Percentiles rank a stretch among this genome's conserved stretches.
These are phyloP conservation scores for Sclerospora graminicola DNA, from an alignment of 352 stramenopile genomes.

Conservation along the genomic window DNA sequence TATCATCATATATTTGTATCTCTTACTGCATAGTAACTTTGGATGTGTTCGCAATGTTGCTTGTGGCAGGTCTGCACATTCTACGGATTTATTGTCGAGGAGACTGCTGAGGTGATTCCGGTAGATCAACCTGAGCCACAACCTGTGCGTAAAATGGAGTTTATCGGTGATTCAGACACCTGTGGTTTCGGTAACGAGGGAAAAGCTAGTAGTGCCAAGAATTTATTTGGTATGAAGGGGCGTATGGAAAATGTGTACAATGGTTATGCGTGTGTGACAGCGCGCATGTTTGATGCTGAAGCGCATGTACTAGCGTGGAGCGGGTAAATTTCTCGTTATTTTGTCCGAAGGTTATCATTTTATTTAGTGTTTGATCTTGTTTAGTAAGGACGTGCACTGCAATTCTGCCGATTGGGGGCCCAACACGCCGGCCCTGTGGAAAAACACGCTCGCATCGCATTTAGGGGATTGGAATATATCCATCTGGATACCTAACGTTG, in stretches of 20 bases:
- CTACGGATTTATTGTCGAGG: conserved; percentile 79
- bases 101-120: conserved; percentile 47
- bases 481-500: conserved; percentile 68
- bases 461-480: conserved; percentile 60
- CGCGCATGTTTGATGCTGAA: conserved; percentile 80
- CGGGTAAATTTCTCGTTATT: conserved; percentile 28
- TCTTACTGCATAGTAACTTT: no score
- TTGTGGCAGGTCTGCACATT: conserved; percentile 66
- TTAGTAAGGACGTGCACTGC: conserved; percentile 77
- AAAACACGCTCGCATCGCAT: conserved; percentile 73
- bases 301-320: conserved; percentile 81
- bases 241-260: conserved; percentile 87
- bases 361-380: conserved; percentile 3
- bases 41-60: no score
- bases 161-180: conserved; percentile 79
- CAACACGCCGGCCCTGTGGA: conserved; percentile 76
- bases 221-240: conserved; percentile 78
- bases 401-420: conserved; percentile 76
- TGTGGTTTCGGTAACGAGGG: conserved; percentile 83
- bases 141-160: conserved; percentile 57
- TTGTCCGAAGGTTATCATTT: neutral
- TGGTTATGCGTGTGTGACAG: conserved; percentile 70
- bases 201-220: conserved; percentile 55
- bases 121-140: conserved; percentile 25
- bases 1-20: no score